These are phyloP conservation scores for Acanthamoeba healyi DNA, from an alignment of 208 protist species.

Conservation along the genomic window DNA sequence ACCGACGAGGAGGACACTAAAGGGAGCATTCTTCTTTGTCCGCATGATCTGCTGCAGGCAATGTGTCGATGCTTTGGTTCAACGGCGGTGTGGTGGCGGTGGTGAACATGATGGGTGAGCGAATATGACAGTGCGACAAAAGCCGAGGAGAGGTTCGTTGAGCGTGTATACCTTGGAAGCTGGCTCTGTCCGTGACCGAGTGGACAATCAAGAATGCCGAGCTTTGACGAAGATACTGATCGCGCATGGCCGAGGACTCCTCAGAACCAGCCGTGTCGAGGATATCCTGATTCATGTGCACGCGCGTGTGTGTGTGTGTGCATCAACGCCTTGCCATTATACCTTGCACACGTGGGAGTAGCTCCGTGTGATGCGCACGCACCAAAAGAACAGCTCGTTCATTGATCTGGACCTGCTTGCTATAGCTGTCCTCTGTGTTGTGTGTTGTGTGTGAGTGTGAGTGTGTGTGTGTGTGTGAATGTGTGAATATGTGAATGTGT, in stretches of 20 bases:
- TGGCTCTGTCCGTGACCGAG: neutral
- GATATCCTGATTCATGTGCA: slow-evolving; percentile 82
- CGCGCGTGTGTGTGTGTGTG: neutral
- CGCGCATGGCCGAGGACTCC: slow-evolving; percentile 89
- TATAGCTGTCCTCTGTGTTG: neutral
- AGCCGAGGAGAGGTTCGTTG: neutral
- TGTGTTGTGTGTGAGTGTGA: neutral
- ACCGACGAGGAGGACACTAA: neutral
- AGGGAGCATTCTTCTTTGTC: neutral
- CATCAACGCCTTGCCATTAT: slow-evolving; percentile 81
- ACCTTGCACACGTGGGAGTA: too few relatives aligned
- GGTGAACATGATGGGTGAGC: neutral
- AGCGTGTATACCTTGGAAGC: neutral
- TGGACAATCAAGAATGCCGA: neutral
- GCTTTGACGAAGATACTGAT: slow-evolving; percentile 75
- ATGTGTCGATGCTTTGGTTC: too few relatives aligned
- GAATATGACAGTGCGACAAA: too few relatives aligned
- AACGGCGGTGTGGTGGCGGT: neutral
- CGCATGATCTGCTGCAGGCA: neutral
- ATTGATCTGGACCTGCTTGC: neutral
- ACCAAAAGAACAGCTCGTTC: neutral
- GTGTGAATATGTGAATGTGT: too few relatives aligned
- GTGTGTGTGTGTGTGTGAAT: neutral
- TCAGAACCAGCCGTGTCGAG: slow-evolving; percentile 89
- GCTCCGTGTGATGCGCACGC: too few relatives aligned